A percentile compares a stretch with the other conserved stretches of the same genome.
These are phyloP conservation scores for Plasmodium adleri DNA, from an alignment of 169 alveolate species.

Conservation along the genomic window DNA sequence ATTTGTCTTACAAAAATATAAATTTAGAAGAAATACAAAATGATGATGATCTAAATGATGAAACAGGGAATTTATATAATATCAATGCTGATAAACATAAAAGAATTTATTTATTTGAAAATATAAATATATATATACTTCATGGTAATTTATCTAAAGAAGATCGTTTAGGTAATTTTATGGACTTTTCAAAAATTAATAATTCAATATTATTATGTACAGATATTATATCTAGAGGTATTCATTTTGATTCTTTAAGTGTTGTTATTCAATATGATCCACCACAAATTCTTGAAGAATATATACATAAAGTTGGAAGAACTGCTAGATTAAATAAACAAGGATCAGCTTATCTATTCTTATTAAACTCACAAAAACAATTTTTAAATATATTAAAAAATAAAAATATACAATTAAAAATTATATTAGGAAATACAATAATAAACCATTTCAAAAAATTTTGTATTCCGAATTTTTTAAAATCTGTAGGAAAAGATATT, in stretches of 20 bases:
- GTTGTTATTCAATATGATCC: constrained; percentile 94
- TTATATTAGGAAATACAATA: constrained; percentile 7
- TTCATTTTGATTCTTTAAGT: constrained; percentile 93
- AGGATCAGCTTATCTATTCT: constrained; percentile 81
- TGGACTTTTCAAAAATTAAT: constrained; percentile 76
- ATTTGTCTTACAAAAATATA: constrained; percentile 38
- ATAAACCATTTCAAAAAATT: constrained; percentile 12
- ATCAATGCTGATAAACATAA: constrained; percentile 38
- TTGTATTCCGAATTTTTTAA: constrained; percentile 17
- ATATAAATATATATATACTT: constrained; percentile 73
- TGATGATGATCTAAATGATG: neutral
- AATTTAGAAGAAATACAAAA: constrained; percentile 45
- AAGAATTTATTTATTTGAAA: constrained; percentile 23
- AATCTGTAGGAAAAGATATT: constrained; percentile 46
- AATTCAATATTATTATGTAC: constrained; percentile 91
- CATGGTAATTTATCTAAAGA: constrained; percentile 84
- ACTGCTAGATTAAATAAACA: constrained; percentile 92
- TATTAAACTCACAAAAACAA: constrained; percentile 76
- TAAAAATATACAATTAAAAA: constrained; percentile 29
- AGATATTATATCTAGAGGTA: constrained; percentile 96
- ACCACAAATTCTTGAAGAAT: constrained; percentile 94
- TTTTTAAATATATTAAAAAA: constrained; percentile 15
- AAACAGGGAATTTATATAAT: neutral
- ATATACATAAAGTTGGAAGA: constrained; percentile 96
- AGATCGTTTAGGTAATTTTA: constrained; percentile 79